Evolutionary conservation across 2,329 filamentous ascomycete genomes (phyloP), one percentile per base, ranked within the genome.

Genomic region (Amauroascus niger): DNA sequence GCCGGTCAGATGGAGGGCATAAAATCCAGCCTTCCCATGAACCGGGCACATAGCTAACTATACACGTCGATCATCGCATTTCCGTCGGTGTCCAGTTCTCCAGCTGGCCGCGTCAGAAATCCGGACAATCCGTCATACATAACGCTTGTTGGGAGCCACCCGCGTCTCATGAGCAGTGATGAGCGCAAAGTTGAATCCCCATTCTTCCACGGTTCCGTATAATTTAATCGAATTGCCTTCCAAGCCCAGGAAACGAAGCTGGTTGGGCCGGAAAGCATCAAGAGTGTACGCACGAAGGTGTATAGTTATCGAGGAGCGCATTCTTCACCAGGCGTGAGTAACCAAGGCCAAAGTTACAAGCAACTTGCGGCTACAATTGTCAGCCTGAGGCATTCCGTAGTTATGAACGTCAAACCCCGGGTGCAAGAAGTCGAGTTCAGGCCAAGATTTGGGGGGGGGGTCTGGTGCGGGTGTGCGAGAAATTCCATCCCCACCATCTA

Each of bases 401-500:
- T 32, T 20, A 7, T 16, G 18, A 28, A 24, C 35, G 24, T 51
- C 37, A 44, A 43, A 32, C 26, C 40, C 16, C 30, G 22, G 37
- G 26, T 51, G 37, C 28, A 32, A 44, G 28, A 51, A 24, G 9
- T 50, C 30, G 14, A 40, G n/a, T 22, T 35, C 39, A 22, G 39
- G 39, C 37, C 26, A 51, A 51, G 50, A 13, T 39, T 47, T 40
- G 50, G 50, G 39, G 39, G 39, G 41, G n/a, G n/a, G n/a, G n/a
- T n/a, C n/a, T n/a, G n/a, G n/a, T n/a, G 41, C 32, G 41, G 41
- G 6, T 45, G 50, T 53, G 41, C 14, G 37, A 53, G 50, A 46
- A 53, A 53, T 40, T 40, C n/a, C 28, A 47, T 49, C 54, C 54
- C 49, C 45, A 49, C 54, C 54, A 49, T 53, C 24, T 24, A 41